phyloP scores from a whole-genome alignment of 129 eudicot genomes.

The Rutidosis leptorrhynchoides region DNA sequence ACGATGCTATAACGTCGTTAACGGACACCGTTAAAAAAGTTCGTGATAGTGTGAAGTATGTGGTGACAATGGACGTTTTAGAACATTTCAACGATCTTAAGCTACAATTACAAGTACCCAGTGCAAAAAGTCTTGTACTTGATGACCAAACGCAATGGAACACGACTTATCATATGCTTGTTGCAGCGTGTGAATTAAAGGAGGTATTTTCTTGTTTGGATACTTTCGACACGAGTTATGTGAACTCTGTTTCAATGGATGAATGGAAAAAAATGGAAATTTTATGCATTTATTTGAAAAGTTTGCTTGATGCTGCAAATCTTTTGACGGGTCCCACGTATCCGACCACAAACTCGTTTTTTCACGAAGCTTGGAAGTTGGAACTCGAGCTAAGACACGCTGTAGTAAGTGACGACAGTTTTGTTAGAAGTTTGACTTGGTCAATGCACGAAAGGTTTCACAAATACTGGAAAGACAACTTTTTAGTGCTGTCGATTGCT shows the following conservation, averaged over 20 bases:
- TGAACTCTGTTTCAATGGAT: conserved; percentile 39
- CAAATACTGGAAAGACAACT: conserved; percentile 64
- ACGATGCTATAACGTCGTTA: conserved; percentile 43
- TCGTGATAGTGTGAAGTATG: conserved; percentile 72
- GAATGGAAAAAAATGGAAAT: conserved; percentile 74
- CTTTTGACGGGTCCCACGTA: conserved; percentile 43
- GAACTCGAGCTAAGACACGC: conserved; percentile 53
- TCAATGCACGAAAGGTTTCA: conserved; percentile 60
- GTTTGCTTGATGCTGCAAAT: conserved; percentile 57
- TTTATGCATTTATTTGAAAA: conserved; percentile 56
- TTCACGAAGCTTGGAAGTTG: conserved; percentile 59
- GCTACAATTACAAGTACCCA: conserved; percentile 68
- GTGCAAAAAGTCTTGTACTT: conserved; percentile 48
- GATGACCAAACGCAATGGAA: conserved; percentile 74
- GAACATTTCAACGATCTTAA: conserved; percentile 48
- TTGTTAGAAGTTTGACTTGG: conserved; percentile 40
- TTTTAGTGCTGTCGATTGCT: conserved; percentile 53
- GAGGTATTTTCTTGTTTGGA: conserved; percentile 75
- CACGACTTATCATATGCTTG: conserved; percentile 77
- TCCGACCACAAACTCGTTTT: conserved; percentile 56
- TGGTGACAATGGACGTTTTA: conserved; percentile 42
- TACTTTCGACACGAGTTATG: conserved; percentile 51
- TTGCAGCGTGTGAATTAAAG: conserved; percentile 71
- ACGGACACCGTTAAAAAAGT: conserved; percentile 52
- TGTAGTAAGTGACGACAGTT: conserved; percentile 40